Evolutionary conservation across 805 yeast genomes (phyloP).

Genomic region (Pichia kluyveri): DNA sequence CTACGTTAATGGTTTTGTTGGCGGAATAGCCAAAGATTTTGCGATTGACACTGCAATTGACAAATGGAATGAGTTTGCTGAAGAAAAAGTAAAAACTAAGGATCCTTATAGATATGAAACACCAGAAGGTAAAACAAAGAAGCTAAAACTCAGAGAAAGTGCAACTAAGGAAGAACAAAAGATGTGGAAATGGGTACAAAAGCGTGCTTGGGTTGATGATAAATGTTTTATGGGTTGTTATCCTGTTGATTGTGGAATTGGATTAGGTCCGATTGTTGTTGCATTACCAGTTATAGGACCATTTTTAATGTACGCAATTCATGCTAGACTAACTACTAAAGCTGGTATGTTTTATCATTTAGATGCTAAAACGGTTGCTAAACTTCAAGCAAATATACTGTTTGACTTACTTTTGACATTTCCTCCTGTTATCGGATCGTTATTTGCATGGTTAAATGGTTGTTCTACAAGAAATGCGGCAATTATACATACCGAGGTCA

Average conservation of each 20-base stretch:
- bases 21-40: constrained; percentile 9
- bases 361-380: constrained; percentile 51
- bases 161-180: constrained; percentile 51
- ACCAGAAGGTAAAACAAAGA: constrained; percentile 42
- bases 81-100: constrained; percentile 49
- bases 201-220: constrained; percentile 82
- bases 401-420: constrained; percentile 68
- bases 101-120: constrained; percentile 56
- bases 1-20: constrained; percentile 1
- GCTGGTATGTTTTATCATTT: constrained; percentile 51
- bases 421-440: constrained; percentile 72
- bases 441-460: constrained; percentile 73
- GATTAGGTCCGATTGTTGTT: constrained; percentile 65
- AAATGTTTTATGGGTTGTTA: constrained; percentile 74
- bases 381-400: constrained; percentile 67
- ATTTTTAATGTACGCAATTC: constrained; percentile 66
- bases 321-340: constrained; percentile 52
- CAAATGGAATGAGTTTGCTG: constrained; percentile 57
- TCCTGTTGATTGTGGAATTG: constrained; percentile 66
- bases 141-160: constrained; percentile 52
- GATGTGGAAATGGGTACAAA: constrained; percentile 66
- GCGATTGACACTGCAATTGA: constrained; percentile 31
- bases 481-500: constrained; percentile 42
- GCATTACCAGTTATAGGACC: constrained; percentile 80
- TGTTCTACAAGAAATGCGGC: constrained; percentile 90